Conservation (phyloP, 257 asterid species). For the Mitragyna speciosa region DNA sequence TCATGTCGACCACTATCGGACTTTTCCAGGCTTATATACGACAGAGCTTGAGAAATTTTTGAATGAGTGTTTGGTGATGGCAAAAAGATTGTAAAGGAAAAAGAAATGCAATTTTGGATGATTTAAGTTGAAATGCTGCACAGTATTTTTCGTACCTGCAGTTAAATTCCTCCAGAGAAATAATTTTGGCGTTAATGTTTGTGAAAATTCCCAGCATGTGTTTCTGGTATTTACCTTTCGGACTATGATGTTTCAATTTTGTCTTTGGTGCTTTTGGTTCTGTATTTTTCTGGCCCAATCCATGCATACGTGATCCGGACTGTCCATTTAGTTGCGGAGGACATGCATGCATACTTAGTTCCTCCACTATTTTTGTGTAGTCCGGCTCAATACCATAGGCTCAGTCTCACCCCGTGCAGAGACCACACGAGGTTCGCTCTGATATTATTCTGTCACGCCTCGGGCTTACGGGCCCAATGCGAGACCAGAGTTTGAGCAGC, state of each 20-base stretch:
- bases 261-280: background rate
- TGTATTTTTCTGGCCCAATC: background rate
- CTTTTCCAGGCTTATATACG: constrained; percentile 53
- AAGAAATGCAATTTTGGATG: constrained; percentile 7
- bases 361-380: too few species aligned
- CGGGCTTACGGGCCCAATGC: too few species aligned
- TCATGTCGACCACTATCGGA: constrained; percentile 85
- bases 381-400: too few species aligned
- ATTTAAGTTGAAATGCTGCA: constrained; percentile 6
- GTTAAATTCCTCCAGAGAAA: background rate
- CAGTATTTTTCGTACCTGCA: background rate
- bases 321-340: too few species aligned
- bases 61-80: constrained; percentile 41
- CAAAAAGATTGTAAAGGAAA: constrained; percentile 17
- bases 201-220: background rate
- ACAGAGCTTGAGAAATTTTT: constrained; percentile 53
- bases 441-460: too few species aligned
- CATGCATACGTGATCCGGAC: too few species aligned
- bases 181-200: background rate
- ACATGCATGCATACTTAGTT: too few species aligned
- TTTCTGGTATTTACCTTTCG: background rate
- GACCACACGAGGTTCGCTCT: too few species aligned
- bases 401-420: too few species aligned
- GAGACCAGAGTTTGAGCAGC: too few species aligned
- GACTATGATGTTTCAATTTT: background rate